Evolutionary conservation across 768 basidiomycete species (phyloP).

Genomic region (Hypholoma fasciculare): DNA sequence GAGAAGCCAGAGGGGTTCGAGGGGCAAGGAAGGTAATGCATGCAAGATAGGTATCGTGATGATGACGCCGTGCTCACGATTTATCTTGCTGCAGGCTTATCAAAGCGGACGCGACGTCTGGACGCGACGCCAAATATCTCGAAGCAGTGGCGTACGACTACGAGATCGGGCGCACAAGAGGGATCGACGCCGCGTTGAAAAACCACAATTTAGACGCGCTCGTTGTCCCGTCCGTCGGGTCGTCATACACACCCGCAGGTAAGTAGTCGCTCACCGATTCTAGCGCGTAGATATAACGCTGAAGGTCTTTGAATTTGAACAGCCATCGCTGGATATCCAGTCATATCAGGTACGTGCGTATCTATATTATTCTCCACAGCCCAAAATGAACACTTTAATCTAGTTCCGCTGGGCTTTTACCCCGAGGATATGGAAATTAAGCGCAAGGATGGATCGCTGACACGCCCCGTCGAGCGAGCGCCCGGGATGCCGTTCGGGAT

Average conservation of each 20-base stretch:
- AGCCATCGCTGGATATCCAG: conserved; percentile 65
- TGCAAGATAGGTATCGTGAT: no score
- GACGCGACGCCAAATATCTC: conserved; percentile 42
- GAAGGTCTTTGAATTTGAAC: background rate
- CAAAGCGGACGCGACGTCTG: conserved; percentile 35
- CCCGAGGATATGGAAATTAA: background rate
- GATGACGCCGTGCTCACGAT: background rate
- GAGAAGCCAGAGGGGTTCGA: conserved; percentile 42
- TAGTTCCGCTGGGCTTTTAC: conserved; percentile 1
- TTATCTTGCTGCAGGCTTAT: conserved; percentile 29
- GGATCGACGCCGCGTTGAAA: conserved; percentile 54
- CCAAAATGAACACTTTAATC: no score
- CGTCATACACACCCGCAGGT: conserved; percentile 40
- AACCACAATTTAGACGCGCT: conserved; percentile 50
- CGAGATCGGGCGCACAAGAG: conserved; percentile 47
- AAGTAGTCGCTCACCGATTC: background rate
- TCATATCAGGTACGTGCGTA: conserved; percentile 28
- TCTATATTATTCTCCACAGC: background rate
- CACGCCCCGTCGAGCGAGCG: background rate
- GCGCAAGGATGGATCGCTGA: background rate
- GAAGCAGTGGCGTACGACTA: conserved; percentile 41
- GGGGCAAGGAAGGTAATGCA: conserved; percentile 35
- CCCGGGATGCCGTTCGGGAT: conserved; percentile 43
- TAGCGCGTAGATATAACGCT: background rate
- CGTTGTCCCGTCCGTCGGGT: conserved; percentile 43